Conservation (phyloP, 139 green algal genomes). For the Zygnema cylindricum region DNA sequence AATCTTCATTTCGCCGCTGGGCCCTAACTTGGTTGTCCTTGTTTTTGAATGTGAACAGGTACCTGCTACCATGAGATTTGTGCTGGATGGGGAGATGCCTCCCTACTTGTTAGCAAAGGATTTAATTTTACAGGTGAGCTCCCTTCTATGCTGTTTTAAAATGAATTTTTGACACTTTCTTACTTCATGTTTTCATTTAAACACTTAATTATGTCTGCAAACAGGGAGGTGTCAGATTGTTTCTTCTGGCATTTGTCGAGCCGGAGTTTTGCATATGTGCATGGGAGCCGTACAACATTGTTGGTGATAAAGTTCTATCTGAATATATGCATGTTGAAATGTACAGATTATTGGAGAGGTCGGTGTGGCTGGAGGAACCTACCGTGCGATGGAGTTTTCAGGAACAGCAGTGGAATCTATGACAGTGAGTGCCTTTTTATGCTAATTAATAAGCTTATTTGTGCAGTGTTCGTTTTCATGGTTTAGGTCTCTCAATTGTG, state of each 20-base stretch:
- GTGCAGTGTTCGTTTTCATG: not conserved
- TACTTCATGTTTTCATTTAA: not conserved
- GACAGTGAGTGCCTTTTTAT: conserved; percentile 65
- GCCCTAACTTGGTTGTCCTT: not conserved
- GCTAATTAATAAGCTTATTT: conserved; percentile 2
- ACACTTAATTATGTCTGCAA: not conserved
- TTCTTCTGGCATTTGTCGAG: no score
- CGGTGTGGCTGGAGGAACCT: conserved; percentile 73
- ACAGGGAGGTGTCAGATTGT: no score
- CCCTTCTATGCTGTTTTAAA: not conserved
- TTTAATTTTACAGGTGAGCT: conserved; percentile 77
- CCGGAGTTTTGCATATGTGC: no score
- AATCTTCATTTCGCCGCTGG: not conserved
- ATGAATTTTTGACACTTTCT: no score
- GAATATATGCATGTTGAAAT: conserved; percentile 1
- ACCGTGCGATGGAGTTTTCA: conserved; percentile 83
- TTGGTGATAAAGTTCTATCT: not conserved
- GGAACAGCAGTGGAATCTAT: conserved; percentile 82
- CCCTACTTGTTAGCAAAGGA: conserved; percentile 90
- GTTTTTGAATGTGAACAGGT: conserved; percentile 73
- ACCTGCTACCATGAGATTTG: conserved; percentile 92
- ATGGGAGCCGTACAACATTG: no score
- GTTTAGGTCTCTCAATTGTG: no score
- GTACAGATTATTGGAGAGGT: conserved; percentile 98
- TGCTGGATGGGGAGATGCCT: conserved; percentile 93